Conservation (phyloP, 1,284 basidiomycete genomes). For the Austroboletus novae-zelandiae region DNA sequence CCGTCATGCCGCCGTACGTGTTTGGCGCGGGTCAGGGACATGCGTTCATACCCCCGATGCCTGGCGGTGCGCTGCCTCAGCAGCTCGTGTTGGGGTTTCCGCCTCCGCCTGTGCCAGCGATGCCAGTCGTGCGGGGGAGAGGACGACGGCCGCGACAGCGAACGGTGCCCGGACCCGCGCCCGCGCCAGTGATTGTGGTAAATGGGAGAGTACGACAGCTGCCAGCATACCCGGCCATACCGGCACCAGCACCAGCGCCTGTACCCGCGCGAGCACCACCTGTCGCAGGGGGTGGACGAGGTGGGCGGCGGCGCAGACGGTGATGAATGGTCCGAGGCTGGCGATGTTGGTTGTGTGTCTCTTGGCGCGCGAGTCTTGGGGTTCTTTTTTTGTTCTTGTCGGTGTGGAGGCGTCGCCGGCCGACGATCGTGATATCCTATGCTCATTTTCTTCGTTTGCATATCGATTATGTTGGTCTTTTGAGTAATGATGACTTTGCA, state of each 20-base stretch:
- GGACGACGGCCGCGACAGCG: neutral
- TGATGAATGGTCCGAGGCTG: slow-evolving; percentile 2
- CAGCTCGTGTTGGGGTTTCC: neutral
- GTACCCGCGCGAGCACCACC: neutral
- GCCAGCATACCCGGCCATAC: neutral
- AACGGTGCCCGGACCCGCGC: too few relatives aligned
- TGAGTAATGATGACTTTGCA: too few relatives aligned
- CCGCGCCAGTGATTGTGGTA: too few relatives aligned
- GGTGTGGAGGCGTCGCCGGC: too few relatives aligned
- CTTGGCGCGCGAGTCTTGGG: too few relatives aligned
- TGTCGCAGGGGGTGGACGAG: slow-evolving; percentile 4
- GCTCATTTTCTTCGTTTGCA: too few relatives aligned
- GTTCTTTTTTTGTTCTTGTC: neutral
- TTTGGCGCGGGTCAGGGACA: slow-evolving; percentile 17
- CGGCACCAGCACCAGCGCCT: neutral
- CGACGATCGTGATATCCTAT: too few relatives aligned
- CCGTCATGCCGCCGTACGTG: slow-evolving; percentile 4
- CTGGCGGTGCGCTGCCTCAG: neutral
- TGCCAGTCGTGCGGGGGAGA: slow-evolving; percentile 1
- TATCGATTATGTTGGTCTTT: too few relatives aligned
- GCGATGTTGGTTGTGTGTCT: neutral
- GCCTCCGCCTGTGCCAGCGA: neutral
- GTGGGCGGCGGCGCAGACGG: slow-evolving; percentile 4
- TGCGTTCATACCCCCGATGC: slow-evolving; percentile 3
- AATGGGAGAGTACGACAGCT: too few relatives aligned